Evolutionary conservation across 2,329 filamentous ascomycete genomes (phyloP), one percentile per base, ranked within the genome.

Genomic region (Corynespora cassiicola): DNA sequence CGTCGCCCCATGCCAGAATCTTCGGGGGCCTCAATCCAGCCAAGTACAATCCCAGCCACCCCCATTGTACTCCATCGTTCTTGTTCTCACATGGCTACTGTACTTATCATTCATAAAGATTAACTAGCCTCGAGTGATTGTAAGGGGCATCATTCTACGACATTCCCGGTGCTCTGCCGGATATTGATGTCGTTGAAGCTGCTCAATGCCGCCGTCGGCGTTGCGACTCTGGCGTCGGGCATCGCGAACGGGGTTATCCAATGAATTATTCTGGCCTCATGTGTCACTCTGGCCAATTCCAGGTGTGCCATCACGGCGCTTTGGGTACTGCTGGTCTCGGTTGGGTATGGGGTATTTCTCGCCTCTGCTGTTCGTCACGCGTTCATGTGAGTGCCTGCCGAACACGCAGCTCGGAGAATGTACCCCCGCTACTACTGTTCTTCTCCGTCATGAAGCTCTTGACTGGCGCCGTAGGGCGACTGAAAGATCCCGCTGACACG

Each of bases 191-290:
- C 95, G 67, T 76, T 96, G 34, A 92, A 95, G 54, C 76, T 96
- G 27, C 81, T 96, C 2, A 72, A 79, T 30, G 92, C 89, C 3
- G 80, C 85, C 1, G 90, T 95, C 4, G 90, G 90, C 56, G 81
- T 95, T 21, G 92, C 92, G 23, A 87, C 90, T 2, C 77, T 96
- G 7, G 90, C 90, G 3, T 90, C 90, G 5, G 91, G 91, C 24
- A 90, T 96, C n/a, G 89, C 88, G 4, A 96, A 96, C 63, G 91
- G 96, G 59, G 89, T 91, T 7, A 81, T 86, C 3, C 88, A 58
- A 42, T 96, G 91, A 91, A 85, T 96, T 50, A 75, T 96, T 10
- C 82, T 96, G n/a, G 91, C 91, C 0, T 84, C 96, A 21, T 96
- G 90, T 54, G 90, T 96, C 20, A 88, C 91, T 1, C 77, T 96